These are phyloP conservation scores for Kodamaea sp. DNA, from an alignment of 1,139 yeast genomes.

Conservation along the genomic window DNA sequence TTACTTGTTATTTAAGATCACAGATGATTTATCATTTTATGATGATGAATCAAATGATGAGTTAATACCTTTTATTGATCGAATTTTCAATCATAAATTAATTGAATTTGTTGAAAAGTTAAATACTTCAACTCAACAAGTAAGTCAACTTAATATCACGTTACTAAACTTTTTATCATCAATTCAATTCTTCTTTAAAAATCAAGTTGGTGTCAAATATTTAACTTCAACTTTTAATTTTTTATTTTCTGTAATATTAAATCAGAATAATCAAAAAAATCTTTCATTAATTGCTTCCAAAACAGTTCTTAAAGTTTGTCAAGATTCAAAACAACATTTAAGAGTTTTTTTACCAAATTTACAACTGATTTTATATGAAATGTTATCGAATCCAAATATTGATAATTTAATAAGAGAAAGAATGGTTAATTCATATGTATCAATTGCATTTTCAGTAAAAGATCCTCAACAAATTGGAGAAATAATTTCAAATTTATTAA, in stretches of 20 bases:
- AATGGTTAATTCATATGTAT: conserved; percentile 57
- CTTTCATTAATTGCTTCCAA: conserved; percentile 48
- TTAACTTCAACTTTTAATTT: conserved; percentile 51
- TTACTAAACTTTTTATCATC: conserved; percentile 52
- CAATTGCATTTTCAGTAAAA: conserved; percentile 53
- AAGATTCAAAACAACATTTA: conserved; percentile 51
- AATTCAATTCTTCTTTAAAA: conserved; percentile 51
- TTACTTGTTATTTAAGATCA: conserved; percentile 55
- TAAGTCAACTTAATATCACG: conserved; percentile 23
- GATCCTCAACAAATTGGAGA: conserved; percentile 35
- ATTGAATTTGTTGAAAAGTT: conserved; percentile 19
- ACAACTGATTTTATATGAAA: conserved; percentile 48
- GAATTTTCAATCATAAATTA: conserved; percentile 25
- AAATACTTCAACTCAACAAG: not conserved
- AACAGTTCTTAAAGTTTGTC: conserved; percentile 59
- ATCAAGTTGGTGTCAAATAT: conserved; percentile 31
- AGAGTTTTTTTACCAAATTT: conserved; percentile 48
- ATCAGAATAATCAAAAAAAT: conserved; percentile 15
- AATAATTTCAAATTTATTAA: conserved; percentile 19
- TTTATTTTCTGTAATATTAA: conserved; percentile 32
- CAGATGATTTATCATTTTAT: conserved; percentile 46
- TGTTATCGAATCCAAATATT: conserved; percentile 44
- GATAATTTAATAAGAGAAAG: conserved; percentile 57
- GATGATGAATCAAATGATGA: conserved; percentile 29
- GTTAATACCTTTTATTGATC: conserved; percentile 26